A percentile compares a stretch with the other conserved stretches of the same genome.
Conservation (phyloP, 163 green algal genomes). For the Scenedesmus sp. region DNA sequence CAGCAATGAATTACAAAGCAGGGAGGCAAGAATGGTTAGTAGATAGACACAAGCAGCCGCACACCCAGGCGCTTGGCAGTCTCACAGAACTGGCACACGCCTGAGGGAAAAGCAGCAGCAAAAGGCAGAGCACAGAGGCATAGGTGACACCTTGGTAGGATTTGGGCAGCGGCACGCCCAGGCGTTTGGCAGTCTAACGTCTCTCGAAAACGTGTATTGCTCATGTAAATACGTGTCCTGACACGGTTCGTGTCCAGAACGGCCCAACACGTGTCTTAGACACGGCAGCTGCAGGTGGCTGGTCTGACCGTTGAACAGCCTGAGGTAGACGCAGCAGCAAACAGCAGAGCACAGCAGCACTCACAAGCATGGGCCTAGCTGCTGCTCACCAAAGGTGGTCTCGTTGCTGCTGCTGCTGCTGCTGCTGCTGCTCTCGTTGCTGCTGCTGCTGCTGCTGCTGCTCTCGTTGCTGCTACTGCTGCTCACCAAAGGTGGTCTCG, state of each 20-base stretch:
- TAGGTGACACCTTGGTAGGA: too few species aligned
- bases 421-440: neutral
- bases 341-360: neutral
- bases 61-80: constrained; percentile 76
- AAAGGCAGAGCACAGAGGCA: neutral
- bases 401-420: neutral
- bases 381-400: neutral
- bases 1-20: too few species aligned
- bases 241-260: too few species aligned
- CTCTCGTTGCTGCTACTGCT: neutral
- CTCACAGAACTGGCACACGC: constrained; percentile 81
- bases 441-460: neutral
- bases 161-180: too few species aligned
- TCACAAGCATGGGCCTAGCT: too few species aligned
- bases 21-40: too few species aligned
- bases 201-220: too few species aligned
- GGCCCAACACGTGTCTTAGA: too few species aligned
- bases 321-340: constrained; percentile 5
- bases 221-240: too few species aligned
- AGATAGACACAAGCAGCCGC: constrained; percentile 81
- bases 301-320: constrained; percentile 80
- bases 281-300: constrained; percentile 55
- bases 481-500: constrained; percentile 89
- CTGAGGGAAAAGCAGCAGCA: constrained; percentile 42
- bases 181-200: too few species aligned